Conservation (phyloP, 768 basidiomycete species). For the Psilocybe cubensis region DNA sequence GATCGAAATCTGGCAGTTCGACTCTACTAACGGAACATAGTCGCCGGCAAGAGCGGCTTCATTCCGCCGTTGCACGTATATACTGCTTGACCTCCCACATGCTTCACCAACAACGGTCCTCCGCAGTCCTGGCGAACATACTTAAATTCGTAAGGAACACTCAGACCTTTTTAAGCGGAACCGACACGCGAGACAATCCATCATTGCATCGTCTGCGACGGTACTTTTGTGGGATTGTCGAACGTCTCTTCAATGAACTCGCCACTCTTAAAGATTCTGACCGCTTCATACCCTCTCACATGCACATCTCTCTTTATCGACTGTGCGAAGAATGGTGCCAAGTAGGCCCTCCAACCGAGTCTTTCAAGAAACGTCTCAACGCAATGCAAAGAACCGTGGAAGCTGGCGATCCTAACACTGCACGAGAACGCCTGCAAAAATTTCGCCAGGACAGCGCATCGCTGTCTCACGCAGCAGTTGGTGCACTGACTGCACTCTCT, state of each 20-base stretch:
- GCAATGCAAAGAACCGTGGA: slow-evolving; percentile 72
- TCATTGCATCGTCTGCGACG: slow-evolving; percentile 81
- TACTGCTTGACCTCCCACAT: slow-evolving; percentile 85
- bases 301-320: slow-evolving; percentile 79
- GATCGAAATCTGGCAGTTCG: slow-evolving; percentile 48
- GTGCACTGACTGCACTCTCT: slow-evolving; percentile 85
- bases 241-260: slow-evolving; percentile 81
- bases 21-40: slow-evolving; percentile 54
- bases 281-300: slow-evolving; percentile 72
- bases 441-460: slow-evolving; percentile 72
- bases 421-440: slow-evolving; percentile 54
- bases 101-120: slow-evolving; percentile 69
- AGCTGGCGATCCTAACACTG: slow-evolving; percentile 56
- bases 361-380: slow-evolving; percentile 68
- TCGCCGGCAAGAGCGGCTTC: slow-evolving; percentile 77
- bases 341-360: slow-evolving; percentile 74
- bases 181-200: slow-evolving; percentile 75
- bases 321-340: slow-evolving; percentile 96
- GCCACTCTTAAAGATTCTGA: slow-evolving; percentile 74
- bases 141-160: slow-evolving; percentile 88
- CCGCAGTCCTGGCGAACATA: slow-evolving; percentile 75
- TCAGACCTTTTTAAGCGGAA: slow-evolving; percentile 71
- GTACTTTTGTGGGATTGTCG: slow-evolving; percentile 90
- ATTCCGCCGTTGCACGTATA: slow-evolving; percentile 87
- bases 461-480: slow-evolving; percentile 82